Conservation (phyloP, 495 filamentous ascomycete genomes). For the Saxophila tyrrhenica region DNA sequence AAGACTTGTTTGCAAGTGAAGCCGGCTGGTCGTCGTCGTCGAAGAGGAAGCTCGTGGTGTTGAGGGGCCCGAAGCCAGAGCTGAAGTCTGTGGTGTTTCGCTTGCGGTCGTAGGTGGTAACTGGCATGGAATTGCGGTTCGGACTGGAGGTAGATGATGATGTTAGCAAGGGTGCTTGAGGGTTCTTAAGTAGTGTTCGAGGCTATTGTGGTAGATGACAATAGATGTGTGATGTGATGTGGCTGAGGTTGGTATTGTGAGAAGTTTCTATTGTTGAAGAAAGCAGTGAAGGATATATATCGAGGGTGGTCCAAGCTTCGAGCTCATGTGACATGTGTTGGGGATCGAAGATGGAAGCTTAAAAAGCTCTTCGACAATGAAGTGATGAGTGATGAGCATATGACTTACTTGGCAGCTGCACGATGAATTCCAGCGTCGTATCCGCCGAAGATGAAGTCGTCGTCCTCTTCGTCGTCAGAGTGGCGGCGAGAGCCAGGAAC, state of each 20-base stretch:
- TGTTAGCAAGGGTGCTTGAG: conserved; percentile 7
- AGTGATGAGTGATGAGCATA: not conserved
- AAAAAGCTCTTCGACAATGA: not conserved
- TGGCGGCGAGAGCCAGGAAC: conserved; percentile 77
- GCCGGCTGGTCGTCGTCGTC: conserved; percentile 66
- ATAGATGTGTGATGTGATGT: not conserved
- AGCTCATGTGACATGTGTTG: not conserved
- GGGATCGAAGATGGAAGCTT: not conserved
- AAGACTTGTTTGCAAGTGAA: conserved; percentile 20
- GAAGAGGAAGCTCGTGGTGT: conserved; percentile 74
- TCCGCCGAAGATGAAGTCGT: conserved; percentile 43
- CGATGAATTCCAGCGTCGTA: conserved; percentile 34
- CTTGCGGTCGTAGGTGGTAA: conserved; percentile 50
- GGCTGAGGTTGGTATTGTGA: conserved; percentile 4
- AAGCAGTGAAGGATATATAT: not conserved
- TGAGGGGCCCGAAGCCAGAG: conserved; percentile 53
- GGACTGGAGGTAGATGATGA: conserved; percentile 36
- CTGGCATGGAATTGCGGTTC: conserved; percentile 85
- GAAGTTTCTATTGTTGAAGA: not conserved
- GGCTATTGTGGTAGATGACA: conserved; percentile 8
- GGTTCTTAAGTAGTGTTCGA: conserved; percentile 1
- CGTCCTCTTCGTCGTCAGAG: conserved; percentile 65
- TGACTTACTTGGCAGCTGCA: conserved; percentile 54
- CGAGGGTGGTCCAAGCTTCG: not conserved
- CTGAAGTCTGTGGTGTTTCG: conserved; percentile 41